phyloP scores from a whole-genome alignment of 495 filamentous ascomycete genomes.

The Talaromyces borbonicus region DNA sequence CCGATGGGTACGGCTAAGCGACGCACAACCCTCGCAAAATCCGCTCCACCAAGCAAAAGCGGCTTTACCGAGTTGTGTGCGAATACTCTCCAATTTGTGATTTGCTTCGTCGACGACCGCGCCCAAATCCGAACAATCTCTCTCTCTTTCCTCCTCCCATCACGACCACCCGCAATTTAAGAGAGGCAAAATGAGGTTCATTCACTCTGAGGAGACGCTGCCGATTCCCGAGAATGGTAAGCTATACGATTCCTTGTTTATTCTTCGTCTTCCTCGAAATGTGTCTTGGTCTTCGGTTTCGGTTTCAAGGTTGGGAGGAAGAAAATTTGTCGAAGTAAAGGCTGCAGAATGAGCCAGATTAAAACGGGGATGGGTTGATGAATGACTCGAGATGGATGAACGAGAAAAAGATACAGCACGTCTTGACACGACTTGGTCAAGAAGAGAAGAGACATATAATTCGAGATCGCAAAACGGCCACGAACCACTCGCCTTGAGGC shows the following conservation, averaged over 20 bases:
- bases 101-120: conserved; percentile 22
- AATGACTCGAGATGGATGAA: too few relatives aligned
- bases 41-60: conserved; percentile 34
- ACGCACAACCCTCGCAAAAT: conserved; percentile 41
- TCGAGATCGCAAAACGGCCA: too few relatives aligned
- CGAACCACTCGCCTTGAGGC: too few relatives aligned
- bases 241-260: conserved; percentile 34
- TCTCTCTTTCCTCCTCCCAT: conserved; percentile 31
- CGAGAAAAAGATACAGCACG: too few relatives aligned
- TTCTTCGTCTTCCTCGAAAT: conserved; percentile 12
- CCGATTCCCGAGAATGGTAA: conserved; percentile 93
- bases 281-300: not conserved
- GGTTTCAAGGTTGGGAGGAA: not conserved
- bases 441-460: too few relatives aligned
- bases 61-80: conserved; percentile 26
- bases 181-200: conserved; percentile 86
- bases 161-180: conserved; percentile 36
- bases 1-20: conserved; percentile 30
- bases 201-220: conserved; percentile 91
- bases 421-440: too few relatives aligned
- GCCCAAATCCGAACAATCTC: conserved; percentile 16
- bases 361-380: too few relatives aligned
- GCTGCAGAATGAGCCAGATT: not conserved
- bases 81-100: conserved; percentile 1
- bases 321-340: not conserved